These are phyloP conservation scores for Lachancea meyersii DNA, from an alignment of 805 yeast species.

Conservation along the genomic window DNA sequence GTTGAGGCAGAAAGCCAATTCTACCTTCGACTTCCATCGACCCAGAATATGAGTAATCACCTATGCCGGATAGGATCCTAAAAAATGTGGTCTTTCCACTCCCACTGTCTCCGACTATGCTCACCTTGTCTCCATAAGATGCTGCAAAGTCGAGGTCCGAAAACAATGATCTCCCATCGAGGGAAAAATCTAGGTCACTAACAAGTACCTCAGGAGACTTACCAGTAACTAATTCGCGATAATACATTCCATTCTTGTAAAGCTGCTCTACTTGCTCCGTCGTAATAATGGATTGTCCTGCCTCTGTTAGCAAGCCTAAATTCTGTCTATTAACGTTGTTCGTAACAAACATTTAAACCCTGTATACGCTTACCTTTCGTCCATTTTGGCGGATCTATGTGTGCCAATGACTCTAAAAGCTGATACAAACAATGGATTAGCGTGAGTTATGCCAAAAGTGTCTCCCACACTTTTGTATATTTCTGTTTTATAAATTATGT, in stretches of 20 bases:
- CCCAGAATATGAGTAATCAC: slow-evolving; percentile 14
- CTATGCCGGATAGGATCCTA: slow-evolving; percentile 39
- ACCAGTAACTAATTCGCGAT: slow-evolving; percentile 12
- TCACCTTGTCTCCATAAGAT: slow-evolving; percentile 30
- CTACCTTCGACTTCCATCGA: slow-evolving; percentile 15
- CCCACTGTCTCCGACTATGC: slow-evolving; percentile 46
- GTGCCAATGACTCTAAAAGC: too few relatives aligned
- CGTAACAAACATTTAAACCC: too few relatives aligned
- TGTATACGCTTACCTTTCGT: too few relatives aligned
- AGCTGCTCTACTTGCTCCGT: background rate
- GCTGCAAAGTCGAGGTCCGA: slow-evolving; percentile 13
- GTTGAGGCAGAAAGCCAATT: slow-evolving; percentile 16
- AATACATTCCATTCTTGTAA: slow-evolving; percentile 13
- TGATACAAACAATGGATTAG: too few relatives aligned
- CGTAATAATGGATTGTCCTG: background rate
- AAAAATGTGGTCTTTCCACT: slow-evolving; percentile 47
- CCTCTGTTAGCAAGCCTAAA: background rate
- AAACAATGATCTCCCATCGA: slow-evolving; percentile 13
- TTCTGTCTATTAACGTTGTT: too few relatives aligned
- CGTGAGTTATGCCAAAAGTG: too few relatives aligned
- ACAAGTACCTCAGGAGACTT: slow-evolving; percentile 13
- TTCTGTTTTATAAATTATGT: too few relatives aligned
- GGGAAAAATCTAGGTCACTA: slow-evolving; percentile 11
- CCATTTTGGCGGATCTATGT: too few relatives aligned
- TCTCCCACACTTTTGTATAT: too few relatives aligned